Evolutionary conservation across 768 basidiomycete species (phyloP), one percentile per base, ranked within the genome.

Genomic region (Cystobasidium ongulense): DNA sequence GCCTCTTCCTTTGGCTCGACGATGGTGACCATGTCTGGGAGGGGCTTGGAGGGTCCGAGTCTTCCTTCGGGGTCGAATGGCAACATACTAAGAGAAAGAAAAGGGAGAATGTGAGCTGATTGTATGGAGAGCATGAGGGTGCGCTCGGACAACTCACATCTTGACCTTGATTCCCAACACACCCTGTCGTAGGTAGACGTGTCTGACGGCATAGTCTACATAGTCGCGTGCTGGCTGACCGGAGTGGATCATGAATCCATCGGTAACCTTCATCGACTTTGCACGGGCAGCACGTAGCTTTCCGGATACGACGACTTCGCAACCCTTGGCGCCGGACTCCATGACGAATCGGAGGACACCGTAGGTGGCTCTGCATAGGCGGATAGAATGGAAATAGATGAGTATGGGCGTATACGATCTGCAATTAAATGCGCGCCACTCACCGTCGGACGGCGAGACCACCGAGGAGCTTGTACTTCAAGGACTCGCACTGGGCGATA

Each of bases 291-390:
- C 96, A 82, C 96, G 92, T 81, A 99, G 92, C 84, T 99, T 99
- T 81, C 96, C 96, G 76, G 95, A 98, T 77, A 99, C 94, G 81
- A 98, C 92, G 76, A 99, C 96, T 84, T 99, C 96, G 81, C 94
- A 97, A 83, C 96, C 96, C 85, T 99, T 99, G 78, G 96, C 96
- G 79, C 91, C 91, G 74, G 95, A 97, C 85, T 99, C 96, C 96
- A 99, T 99, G 79, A 99, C 93, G 85, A 97, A 99, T 81, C 96
- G 92, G 81, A 99, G 92, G 80, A 99, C 96, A 89, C 96, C 96
- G 82, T 98, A 99, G 85, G 95, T 97, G 61, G 92, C 92, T 80
- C 91, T 92, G 77, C 10, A 15, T n/a, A n/a, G n/a, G n/a, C n/a
- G 38, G 15, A 36, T 15, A 8, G 52, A 1, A 31, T 41, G 18